Percentiles rank a stretch among this genome's conserved stretches.
Evolutionary conservation across 331 rosid genomes (phyloP).

Genomic region (Malus hybrid): DNA sequence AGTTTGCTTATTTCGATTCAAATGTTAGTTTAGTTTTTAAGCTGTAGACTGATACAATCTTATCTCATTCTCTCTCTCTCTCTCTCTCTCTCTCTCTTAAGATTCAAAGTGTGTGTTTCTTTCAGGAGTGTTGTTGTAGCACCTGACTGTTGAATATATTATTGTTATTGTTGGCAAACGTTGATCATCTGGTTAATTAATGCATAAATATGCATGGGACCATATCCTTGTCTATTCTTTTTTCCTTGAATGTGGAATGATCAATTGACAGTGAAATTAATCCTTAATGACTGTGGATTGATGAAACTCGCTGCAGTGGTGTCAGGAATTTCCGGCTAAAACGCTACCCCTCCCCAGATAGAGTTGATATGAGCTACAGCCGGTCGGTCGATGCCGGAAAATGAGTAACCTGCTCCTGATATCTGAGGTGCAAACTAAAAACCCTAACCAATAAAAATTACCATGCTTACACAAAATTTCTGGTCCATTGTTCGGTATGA

Average conservation of each 20-base stretch:
- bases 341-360: not conserved
- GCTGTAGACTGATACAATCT: conserved; percentile 25
- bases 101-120: conserved; percentile 28
- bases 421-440: not conserved
- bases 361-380: not conserved
- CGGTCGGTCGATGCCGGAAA: not conserved
- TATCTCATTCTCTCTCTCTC: conserved; percentile 11
- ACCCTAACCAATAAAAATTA: not conserved
- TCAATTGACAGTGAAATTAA: conserved; percentile 5
- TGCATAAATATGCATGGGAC: conserved; percentile 53
- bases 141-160: conserved; percentile 64
- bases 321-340: too few relatives aligned
- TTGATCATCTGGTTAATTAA: conserved; percentile 54
- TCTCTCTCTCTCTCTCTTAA: conserved; percentile 25
- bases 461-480: not conserved
- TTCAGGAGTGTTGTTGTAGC: conserved; percentile 52
- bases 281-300: not conserved
- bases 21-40: conserved; percentile 48
- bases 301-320: too few relatives aligned
- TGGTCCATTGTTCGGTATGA: not conserved
- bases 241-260: conserved; percentile 34
- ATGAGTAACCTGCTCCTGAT: not conserved
- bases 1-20: conserved; percentile 45
- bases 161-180: conserved; percentile 53
- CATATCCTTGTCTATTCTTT: conserved; percentile 8